Base-by-base conservation (phyloP, 495 filamentous ascomycete genomes). In the Penicillium malachiteum region DNA sequence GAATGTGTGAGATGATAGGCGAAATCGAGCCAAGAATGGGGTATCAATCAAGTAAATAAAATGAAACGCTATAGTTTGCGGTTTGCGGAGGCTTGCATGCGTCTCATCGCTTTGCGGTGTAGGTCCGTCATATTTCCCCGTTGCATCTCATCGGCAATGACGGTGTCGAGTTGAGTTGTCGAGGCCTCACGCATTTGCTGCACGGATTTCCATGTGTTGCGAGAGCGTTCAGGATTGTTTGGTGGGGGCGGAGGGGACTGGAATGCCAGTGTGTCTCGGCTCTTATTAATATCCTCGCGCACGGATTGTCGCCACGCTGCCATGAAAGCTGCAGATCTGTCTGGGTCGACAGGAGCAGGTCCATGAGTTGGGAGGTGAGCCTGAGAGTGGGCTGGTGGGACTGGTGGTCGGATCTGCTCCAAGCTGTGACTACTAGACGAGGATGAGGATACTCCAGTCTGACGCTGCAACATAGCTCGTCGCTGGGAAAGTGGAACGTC, bases 21-120 rank as follows among this genome's bases (percentile, higher is more conserved):
- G 37, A 43, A 37, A 55, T 26, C 21, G 21, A 58, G 16, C 9
- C 21, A 49, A 30, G 16, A 38, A 59, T 53, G 41, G 42, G 55
- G 52, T 59, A 60, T 62, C 50, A 55, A 63, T 49, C 41, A 44
- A 53, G 50, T 50, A 26, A 11, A 63, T 26, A 26, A 53, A 12
- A 50, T 46, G 8, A 21, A 38, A 37, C 8, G 14, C 52, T 61
- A 63, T 43, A 65, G 35, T 43, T 65, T 59, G 45, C 77, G 76
- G 64, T 85, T 89, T 3, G 87, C 88, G 16, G 76, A 75, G 17
- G 84, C 81, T 73, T 96, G 93, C 87, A 97, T 87, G 67, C 79
- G 83, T 59, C 90, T 76, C 81, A 97, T 80, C 1, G 89, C 91
- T 54, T 93, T 85, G 48, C 87, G 77, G 70, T 97, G 93, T 39